These are phyloP conservation scores for Fusarium sp. DNA, from an alignment of 2,329 filamentous ascomycete genomes.

Conservation along the genomic window DNA sequence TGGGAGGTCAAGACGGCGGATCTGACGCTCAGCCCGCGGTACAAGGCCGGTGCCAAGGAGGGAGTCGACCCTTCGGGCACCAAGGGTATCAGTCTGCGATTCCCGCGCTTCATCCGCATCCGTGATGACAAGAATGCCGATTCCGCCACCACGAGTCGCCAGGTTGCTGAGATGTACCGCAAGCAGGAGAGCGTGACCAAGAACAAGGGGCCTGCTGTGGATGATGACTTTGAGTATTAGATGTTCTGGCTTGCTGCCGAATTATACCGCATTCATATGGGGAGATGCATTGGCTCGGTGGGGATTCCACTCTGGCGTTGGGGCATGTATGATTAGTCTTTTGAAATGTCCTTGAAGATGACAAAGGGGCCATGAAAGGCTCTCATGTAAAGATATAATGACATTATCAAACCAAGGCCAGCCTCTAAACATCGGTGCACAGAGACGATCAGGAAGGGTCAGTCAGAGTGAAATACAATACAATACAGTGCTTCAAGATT, in stretches of 20 bases:
- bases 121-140: constrained; percentile 97
- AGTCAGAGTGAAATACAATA: neutral
- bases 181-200: constrained; percentile 93
- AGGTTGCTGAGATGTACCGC: constrained; percentile 96
- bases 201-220: constrained; percentile 85
- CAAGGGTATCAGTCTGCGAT: constrained; percentile 87
- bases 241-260: neutral
- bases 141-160: constrained; percentile 83
- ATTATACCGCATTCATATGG: neutral
- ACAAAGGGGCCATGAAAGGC: constrained; percentile 8
- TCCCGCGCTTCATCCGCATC: constrained; percentile 91
- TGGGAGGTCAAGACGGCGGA: constrained; percentile 99
- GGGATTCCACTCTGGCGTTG: constrained; percentile 24
- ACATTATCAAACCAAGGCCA: neutral
- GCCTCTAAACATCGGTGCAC: neutral
- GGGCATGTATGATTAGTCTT: neutral
- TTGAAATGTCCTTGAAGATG: neutral
- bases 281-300: neutral
- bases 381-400: constrained; percentile 3
- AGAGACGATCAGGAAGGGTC: neutral
- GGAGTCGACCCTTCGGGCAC: constrained; percentile 78
- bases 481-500: neutral
- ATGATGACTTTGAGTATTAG: constrained; percentile 98
- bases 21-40: constrained; percentile 89
- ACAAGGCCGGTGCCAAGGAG: constrained; percentile 89